Base-by-base conservation (phyloP, 1,139 yeast genomes). In the Arxiozyma slooffiae region DNA sequence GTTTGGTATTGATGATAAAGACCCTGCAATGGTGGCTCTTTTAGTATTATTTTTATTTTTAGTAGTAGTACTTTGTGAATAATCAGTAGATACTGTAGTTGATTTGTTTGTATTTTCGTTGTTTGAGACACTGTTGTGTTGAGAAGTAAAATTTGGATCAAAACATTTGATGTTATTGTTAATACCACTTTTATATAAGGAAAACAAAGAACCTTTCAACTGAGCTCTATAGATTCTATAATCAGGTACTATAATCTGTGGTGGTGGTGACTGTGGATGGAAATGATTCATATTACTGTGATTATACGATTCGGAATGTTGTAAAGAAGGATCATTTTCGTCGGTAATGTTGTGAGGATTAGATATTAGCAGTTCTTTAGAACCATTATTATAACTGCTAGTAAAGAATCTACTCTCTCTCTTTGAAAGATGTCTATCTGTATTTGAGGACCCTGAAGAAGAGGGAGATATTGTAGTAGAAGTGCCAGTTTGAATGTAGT, bases 161-260 rank as follows among this genome's bases (percentile, higher is more conserved):
- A 82, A 79, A 53, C 69, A 68, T 59, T 73, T 78, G 41, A 79
- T 74, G 58, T 73, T 76, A 44, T 76, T 56, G 41, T 70, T 77
- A 11, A 72, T 62, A 1, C 81, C 79, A 7, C 80, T 72, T 59
- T 78, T 81, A 67, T 76, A 82, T 24, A 85, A 62, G 54, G 73
- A 73, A 50, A 85, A 64, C 49, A 74, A 73, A 0, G 86, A 75
- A 8, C 94, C 94, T 58, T 74, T 78, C 55, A 85, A 68, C 62
- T 82, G 89, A 0, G 81, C 85, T 51, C 83, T 72, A 57, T 70
- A 78, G 38, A 83, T 61, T 55, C 74, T 75, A 50, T 62, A 66
- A 40, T 64, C 66, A 5, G 66, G 65, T 4, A 59, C 52, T 18
- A 59, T 49, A 4, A 54, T 48, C 36, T 57, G 60, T 9, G 56